Conservation (phyloP, 1,139 yeast species). For the Saccharomycopsis hybrid region DNA sequence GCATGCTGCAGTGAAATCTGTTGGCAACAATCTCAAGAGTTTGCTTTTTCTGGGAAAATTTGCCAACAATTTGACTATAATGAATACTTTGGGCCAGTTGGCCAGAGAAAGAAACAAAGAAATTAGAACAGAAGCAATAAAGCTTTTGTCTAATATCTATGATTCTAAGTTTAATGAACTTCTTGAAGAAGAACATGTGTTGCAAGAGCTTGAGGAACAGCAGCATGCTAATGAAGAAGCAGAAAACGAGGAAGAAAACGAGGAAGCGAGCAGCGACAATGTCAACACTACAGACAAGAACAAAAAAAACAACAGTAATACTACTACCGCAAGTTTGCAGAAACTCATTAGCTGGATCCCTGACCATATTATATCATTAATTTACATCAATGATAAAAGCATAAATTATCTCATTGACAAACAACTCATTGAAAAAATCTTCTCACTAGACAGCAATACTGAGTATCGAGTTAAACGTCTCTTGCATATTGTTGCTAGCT, state of each 20-base stretch:
- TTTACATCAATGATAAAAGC: constrained; percentile 67
- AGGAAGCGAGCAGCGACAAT: background rate
- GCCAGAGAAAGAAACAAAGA: constrained; percentile 62
- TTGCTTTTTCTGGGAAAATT: constrained; percentile 7
- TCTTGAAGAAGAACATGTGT: background rate
- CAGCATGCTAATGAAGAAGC: background rate
- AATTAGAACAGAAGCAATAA: constrained; percentile 59
- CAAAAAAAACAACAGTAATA: constrained; percentile 25
- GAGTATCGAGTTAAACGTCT: constrained; percentile 48
- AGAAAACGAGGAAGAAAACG: constrained; percentile 1
- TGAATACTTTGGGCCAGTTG: constrained; percentile 52
- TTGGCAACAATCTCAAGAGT: constrained; percentile 31
- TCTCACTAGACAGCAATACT: constrained; percentile 49
- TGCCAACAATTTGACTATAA: constrained; percentile 39
- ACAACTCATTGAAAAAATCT: constrained; percentile 50
- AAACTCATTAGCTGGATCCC: constrained; percentile 55
- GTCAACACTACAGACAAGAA: constrained; percentile 15
- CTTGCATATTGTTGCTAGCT: constrained; percentile 39
- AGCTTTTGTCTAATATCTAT: constrained; percentile 50
- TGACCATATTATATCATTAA: constrained; percentile 53
- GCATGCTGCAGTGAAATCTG: constrained; percentile 47
- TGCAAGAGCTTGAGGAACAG: background rate
- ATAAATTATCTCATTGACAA: constrained; percentile 67
- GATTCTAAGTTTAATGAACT: constrained; percentile 29
- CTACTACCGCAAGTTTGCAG: constrained; percentile 26